phyloP scores from a whole-genome alignment of 2,329 filamentous ascomycete genomes.

The Aspergillus piperis region DNA sequence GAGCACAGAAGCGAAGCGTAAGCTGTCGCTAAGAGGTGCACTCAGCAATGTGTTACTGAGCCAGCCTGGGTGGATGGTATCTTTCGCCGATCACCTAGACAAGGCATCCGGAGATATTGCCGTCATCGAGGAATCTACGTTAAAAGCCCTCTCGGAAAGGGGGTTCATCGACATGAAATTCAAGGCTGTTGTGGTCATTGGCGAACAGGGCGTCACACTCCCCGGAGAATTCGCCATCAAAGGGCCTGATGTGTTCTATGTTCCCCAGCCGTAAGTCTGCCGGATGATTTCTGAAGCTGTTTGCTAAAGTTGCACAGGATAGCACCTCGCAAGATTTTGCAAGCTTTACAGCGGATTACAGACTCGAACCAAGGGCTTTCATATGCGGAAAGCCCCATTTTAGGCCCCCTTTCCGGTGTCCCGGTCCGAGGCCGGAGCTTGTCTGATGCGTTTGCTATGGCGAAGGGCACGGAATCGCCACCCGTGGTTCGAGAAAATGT shows the following conservation, averaged over 20 bases:
- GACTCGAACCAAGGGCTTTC: background rate
- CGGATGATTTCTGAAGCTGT: background rate
- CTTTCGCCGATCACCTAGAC: slow-evolving; percentile 26
- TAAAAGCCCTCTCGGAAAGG: slow-evolving; percentile 17
- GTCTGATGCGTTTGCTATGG: slow-evolving; percentile 21
- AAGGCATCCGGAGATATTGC: slow-evolving; percentile 29
- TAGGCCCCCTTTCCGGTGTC: slow-evolving; percentile 12
- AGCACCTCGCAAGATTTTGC: slow-evolving; percentile 29
- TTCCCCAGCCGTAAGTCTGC: slow-evolving; percentile 31
- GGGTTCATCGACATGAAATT: slow-evolving; percentile 16
- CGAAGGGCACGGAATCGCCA: slow-evolving; percentile 18
- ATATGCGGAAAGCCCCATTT: slow-evolving; percentile 4
- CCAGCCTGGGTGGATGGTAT: slow-evolving; percentile 27
- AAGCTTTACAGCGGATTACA: slow-evolving; percentile 22
- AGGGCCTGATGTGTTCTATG: slow-evolving; percentile 22
- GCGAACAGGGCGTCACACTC: slow-evolving; percentile 13
- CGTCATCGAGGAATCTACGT: slow-evolving; percentile 29
- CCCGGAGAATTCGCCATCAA: slow-evolving; percentile 12
- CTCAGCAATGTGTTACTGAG: slow-evolving; percentile 28
- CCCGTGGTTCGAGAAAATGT: slow-evolving; percentile 18
- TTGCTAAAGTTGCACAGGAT: slow-evolving; percentile 25
- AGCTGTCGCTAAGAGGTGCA: slow-evolving; percentile 28
- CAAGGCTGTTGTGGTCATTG: slow-evolving; percentile 27
- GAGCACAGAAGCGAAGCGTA: slow-evolving; percentile 31
- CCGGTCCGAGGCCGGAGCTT: slow-evolving; percentile 14